Evolutionary conservation across 352 stramenopile genomes (phyloP), one percentile per base, ranked within the genome.

Genomic region (Phytophthora rubi): DNA sequence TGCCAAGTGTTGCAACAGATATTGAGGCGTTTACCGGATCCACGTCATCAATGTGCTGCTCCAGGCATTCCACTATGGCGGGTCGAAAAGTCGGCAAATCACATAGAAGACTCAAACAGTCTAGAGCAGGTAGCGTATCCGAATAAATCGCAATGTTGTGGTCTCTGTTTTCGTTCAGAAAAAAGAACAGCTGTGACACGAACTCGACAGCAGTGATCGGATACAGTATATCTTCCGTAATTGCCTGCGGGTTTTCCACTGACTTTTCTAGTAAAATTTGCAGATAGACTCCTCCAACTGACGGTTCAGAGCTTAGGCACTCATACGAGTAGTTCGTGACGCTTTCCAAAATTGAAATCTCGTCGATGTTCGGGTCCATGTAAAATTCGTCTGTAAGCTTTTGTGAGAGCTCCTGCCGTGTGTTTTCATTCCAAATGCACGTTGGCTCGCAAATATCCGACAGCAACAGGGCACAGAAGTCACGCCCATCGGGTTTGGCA

Each of bases 321-420:
- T 93, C 85, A 61, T 95, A 95, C 81, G 92, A 92, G 70, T 95
- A 85, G 60, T 80, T 90, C 1, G 77, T 82, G 4, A 84, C 77
- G 53, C 68, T 91, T 58, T 95, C 87, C 59, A 95, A 49, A 56
- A 93, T 87, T 0, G 81, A 86, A 42, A 93, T 49, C 30, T 82
- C 82, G 35, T 92, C 79, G 13, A 70, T 80, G 61, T 61, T 79
- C 16, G 48, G 63, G 59, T 90, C 77, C 10, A 74, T 88, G 51
- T 83, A 93, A 65, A 91, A 89, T 21, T 93, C 87, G 68, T 90
- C 81, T 8, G 87, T 92, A 15, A 93, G 59, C 42, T 30, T 53
- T 18, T 90, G 77, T 63, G 88, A 85, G n/a, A 95, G 60, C 65
- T 95, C 87, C 13, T 49, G 68, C 7, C 83, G 74, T 10, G 83